phyloP scores from a whole-genome alignment of 2,329 filamentous ascomycete species.

The Sclerotinia minor region DNA sequence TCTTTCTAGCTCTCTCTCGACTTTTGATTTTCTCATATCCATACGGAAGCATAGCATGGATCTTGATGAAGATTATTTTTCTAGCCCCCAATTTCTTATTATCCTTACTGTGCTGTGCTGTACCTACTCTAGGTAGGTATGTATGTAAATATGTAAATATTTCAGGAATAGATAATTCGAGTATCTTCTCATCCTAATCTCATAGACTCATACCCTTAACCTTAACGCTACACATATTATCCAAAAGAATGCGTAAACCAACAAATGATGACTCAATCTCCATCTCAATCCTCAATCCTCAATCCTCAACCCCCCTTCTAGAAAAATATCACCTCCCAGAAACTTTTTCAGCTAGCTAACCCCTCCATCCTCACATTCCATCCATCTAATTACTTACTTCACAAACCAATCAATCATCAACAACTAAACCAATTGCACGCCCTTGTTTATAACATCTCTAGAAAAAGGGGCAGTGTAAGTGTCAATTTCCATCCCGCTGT shows the following conservation, averaged over 20 bases:
- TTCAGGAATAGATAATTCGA: background rate
- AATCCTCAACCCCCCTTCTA: background rate
- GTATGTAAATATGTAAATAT: no score
- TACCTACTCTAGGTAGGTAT: no score
- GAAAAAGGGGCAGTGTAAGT: conserved; percentile 12
- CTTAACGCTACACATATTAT: no score
- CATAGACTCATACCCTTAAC: no score
- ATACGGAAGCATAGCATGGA: no score
- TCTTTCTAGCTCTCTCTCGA: background rate
- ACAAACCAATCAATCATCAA: background rate
- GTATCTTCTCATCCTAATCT: background rate
- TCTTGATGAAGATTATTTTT: background rate
- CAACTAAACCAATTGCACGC: background rate
- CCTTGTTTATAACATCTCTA: background rate
- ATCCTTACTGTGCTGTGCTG: no score
- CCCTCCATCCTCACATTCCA: background rate
- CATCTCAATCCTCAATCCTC: background rate
- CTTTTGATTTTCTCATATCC: background rate
- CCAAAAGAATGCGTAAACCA: background rate
- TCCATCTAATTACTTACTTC: background rate
- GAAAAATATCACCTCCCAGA: background rate
- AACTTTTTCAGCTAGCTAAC: background rate
- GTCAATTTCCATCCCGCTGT: background rate
- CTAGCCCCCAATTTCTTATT: background rate
- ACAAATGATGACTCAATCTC: conserved; percentile 16